These are phyloP conservation scores for Cucurbita pepo DNA, from an alignment of 306 rosid species.

Conservation along the genomic window DNA sequence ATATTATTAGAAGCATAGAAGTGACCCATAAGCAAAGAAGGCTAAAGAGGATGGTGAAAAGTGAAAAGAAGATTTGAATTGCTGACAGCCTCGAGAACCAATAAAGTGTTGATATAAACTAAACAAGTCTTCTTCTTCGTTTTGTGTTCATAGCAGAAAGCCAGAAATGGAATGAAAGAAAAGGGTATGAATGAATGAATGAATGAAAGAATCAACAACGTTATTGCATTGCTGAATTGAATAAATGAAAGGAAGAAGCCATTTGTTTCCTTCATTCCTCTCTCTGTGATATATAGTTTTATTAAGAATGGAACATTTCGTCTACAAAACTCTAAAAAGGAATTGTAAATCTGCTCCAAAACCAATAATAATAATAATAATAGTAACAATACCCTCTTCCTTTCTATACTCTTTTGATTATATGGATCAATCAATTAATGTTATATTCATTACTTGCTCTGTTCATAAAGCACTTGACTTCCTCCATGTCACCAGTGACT, in stretches of 20 bases:
- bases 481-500: slow-evolving; percentile 61
- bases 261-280: neutral
- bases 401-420: neutral
- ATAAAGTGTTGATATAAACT: neutral
- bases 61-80: neutral
- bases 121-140: too few species aligned
- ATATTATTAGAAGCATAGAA: neutral
- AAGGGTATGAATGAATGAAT: too few species aligned
- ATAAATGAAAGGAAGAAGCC: neutral
- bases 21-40: too few species aligned
- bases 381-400: neutral
- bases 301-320: neutral
- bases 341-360: slow-evolving; percentile 1
- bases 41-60: too few species aligned
- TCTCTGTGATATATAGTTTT: neutral
- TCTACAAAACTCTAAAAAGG: neutral
- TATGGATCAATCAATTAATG: neutral
- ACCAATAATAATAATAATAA: neutral
- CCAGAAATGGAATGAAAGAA: too few species aligned
- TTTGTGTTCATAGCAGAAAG: too few species aligned
- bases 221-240: neutral
- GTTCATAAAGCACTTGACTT: slow-evolving; percentile 34
- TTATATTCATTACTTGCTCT: neutral
- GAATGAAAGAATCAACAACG: neutral
- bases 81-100: neutral